These are phyloP conservation scores for Liriodendron chinense DNA, from an alignment of 164 flowering plant genomes.

Conservation along the genomic window DNA sequence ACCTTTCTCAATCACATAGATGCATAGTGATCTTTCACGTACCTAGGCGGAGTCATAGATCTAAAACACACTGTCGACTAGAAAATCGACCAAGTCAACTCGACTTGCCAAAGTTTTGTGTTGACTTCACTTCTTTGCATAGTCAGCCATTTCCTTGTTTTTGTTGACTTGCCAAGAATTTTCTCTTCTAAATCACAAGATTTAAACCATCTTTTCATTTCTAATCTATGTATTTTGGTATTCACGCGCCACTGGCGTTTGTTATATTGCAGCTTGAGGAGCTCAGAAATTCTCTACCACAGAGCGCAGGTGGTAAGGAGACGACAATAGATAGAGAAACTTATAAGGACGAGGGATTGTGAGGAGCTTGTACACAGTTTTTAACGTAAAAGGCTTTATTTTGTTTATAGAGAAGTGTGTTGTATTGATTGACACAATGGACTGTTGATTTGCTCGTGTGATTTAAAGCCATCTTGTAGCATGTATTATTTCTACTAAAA, in stretches of 20 bases:
- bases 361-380: background rate
- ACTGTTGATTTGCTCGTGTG: background rate
- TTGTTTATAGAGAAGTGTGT: background rate
- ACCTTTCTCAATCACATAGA: no score
- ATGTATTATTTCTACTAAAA: background rate
- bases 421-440: background rate
- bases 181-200: background rate
- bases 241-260: background rate
- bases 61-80: no score
- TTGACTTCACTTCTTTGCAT: background rate
- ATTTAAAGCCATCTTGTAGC: background rate
- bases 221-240: background rate
- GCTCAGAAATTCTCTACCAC: constrained; percentile 4
- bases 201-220: background rate
- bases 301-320: background rate
- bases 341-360: background rate
- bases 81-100: no score
- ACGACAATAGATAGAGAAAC: background rate
- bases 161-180: background rate
- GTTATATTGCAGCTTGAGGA: constrained; percentile 10
- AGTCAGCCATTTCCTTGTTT: background rate
- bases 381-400: background rate
- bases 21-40: no score
- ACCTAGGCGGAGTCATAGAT: no score
- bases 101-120: no score